Evolutionary conservation across 495 filamentous ascomycete genomes (phyloP), one percentile per base, ranked within the genome.

Genomic region (Tetracladium setigerum): DNA sequence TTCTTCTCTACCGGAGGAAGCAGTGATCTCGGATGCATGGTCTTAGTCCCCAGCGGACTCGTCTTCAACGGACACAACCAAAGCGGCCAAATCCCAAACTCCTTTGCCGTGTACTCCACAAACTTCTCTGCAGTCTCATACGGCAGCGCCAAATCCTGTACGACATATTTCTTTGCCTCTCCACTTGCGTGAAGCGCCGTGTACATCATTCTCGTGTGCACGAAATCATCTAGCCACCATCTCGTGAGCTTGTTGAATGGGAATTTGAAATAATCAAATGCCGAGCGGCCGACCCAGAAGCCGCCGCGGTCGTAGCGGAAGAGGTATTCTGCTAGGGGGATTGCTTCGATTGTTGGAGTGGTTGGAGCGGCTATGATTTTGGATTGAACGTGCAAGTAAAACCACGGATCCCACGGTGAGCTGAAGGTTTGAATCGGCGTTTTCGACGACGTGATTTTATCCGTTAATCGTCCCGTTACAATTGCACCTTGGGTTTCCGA

Each of bases 181-280:
- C 76, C 76, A 15, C 68, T 72, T 22, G 66, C 74, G 62, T 82
- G 76, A 2, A 81, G 59, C 2, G 77, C 78, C 17, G 75, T 73
- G 63, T 79, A 82, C 57, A 82, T 70, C 69, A 79, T 79, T 14
- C 79, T 65, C 38, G 80, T 83, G 58, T 81, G 80, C 47, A 80
- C 48, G 50, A 83, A 81, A 58, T 77, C 72, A 55, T 84, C 78
- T 10, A 83, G 74, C 49, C 73, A 66, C 67, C 69, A 78, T 27
- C 77, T 66, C 24, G 70, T 77, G 54, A 76, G 54, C 30, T 65
- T 63, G 16, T 62, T 77, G 61, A 80, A 81, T 2, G 78, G 78
- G 9, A 77, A 66, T 8, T 64, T 61, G 61, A 79, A 79, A 56
- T 77, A 79, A 22, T 64, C 45, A 60, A 79, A 82, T 9, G 73